Conservation (phyloP, 169 alveolate genomes). For the Plasmodium cynomolgi region DNA sequence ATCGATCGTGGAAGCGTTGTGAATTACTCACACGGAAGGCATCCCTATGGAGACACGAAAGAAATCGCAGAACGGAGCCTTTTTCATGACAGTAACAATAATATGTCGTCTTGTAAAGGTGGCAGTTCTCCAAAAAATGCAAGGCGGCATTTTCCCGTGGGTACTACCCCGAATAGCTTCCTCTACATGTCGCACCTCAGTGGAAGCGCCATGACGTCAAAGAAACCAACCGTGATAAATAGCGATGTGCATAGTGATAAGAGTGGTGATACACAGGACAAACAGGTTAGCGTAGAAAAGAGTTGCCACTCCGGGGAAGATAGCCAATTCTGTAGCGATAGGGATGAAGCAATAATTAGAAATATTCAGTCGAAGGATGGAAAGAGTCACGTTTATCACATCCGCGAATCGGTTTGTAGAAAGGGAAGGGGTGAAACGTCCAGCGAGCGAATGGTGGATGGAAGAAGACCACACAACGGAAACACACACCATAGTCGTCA, state of each 20-base stretch:
- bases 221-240: background rate
- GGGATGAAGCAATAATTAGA: background rate
- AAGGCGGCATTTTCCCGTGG: background rate
- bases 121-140: background rate
- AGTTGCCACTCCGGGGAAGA: background rate
- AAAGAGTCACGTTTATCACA: background rate
- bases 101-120: background rate
- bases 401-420: background rate
- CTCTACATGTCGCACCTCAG: background rate
- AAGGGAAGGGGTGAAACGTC: background rate
- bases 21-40: background rate
- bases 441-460: background rate
- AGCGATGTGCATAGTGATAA: background rate
- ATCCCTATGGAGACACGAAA: background rate
- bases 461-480: background rate
- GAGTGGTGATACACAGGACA: background rate
- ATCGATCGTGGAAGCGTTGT: background rate
- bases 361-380: background rate
- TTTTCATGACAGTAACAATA: background rate
- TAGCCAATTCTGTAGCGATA: background rate
- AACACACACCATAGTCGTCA: background rate
- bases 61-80: background rate
- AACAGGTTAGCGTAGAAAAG: background rate
- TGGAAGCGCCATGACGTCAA: background rate
- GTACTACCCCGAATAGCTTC: background rate